A percentile compares a stretch with the other conserved stretches of the same genome.
These are phyloP conservation scores for Plicaturopsis crispa DNA, from an alignment of 768 basidiomycete genomes.

Conservation along the genomic window DNA sequence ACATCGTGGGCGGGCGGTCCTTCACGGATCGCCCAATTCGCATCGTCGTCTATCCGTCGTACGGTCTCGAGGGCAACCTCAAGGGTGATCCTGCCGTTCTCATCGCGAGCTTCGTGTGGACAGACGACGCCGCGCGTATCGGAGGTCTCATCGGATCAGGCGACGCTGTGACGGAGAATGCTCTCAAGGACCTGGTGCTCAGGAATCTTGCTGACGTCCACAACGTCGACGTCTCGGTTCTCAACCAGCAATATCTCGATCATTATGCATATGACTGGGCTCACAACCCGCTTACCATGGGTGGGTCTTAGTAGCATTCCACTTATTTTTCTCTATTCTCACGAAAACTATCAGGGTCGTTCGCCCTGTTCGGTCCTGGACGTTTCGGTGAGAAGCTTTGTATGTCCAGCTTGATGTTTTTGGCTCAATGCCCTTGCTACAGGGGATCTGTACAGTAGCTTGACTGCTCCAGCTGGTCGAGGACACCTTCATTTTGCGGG, in stretches of 20 bases:
- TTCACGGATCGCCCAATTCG: slow-evolving; percentile 34
- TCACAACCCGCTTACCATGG: slow-evolving; percentile 22
- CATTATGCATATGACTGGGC: slow-evolving; percentile 26
- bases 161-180: slow-evolving; percentile 8
- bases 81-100: too few relatives aligned
- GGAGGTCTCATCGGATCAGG: slow-evolving; percentile 21
- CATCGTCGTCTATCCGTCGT: slow-evolving; percentile 37
- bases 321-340: slow-evolving; percentile 4
- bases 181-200: slow-evolving; percentile 23
- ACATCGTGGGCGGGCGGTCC: slow-evolving; percentile 32
- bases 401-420: too few relatives aligned
- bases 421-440: too few relatives aligned
- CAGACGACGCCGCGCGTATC: slow-evolving; percentile 28
- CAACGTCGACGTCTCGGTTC: slow-evolving; percentile 10
- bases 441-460: slow-evolving; percentile 19
- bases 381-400: too few relatives aligned
- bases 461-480: slow-evolving; percentile 23
- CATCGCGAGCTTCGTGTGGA: slow-evolving; percentile 35
- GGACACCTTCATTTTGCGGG: slow-evolving; percentile 27
- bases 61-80: slow-evolving; percentile 16
- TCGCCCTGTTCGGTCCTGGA: slow-evolving; percentile 32
- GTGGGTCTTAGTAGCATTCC: too few relatives aligned
- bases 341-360: slow-evolving; percentile 23
- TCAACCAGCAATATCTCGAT: slow-evolving; percentile 15
- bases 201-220: slow-evolving; percentile 24